Conservation (phyloP, 1,139 yeast species). For the Oligophagozyma castellii region DNA sequence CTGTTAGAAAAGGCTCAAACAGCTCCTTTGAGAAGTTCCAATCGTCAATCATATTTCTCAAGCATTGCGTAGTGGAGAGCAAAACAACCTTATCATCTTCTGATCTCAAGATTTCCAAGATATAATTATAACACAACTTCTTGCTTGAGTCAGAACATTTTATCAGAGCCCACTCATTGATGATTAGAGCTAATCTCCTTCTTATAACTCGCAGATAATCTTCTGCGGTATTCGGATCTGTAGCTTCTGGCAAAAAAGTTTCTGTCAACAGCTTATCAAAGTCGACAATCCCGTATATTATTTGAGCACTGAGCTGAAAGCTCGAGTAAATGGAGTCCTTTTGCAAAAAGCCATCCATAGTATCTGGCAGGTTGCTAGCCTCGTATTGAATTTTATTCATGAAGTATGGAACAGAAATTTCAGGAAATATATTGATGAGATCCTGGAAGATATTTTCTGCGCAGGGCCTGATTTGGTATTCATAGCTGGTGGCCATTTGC, state of each 20-base stretch:
- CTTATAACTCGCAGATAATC: constrained; percentile 42
- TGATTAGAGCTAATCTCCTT: constrained; percentile 62
- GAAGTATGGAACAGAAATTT: constrained; percentile 45
- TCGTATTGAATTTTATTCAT: constrained; percentile 45
- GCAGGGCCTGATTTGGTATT: constrained; percentile 74
- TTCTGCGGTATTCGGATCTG: constrained; percentile 8
- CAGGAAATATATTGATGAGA: constrained; percentile 50
- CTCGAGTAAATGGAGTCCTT: constrained; percentile 74
- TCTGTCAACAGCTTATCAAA: constrained; percentile 46
- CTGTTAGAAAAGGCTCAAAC: constrained; percentile 52
- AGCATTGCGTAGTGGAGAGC: constrained; percentile 60
- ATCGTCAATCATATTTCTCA: constrained; percentile 60
- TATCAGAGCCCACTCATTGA: constrained; percentile 69
- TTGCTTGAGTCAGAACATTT: constrained; percentile 49
- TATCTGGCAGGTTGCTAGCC: constrained; percentile 21
- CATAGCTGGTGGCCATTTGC: constrained; percentile 67
- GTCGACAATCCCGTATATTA: constrained; percentile 49
- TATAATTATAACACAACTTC: constrained; percentile 44
- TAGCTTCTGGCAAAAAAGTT: constrained; percentile 56
- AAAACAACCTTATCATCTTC: constrained; percentile 63
- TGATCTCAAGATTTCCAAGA: constrained; percentile 26
- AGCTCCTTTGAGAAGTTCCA: constrained; percentile 67
- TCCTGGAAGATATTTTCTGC: constrained; percentile 79
- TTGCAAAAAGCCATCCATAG: constrained; percentile 40
- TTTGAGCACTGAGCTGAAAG: constrained; percentile 61